Conservation (phyloP, 768 basidiomycete genomes). For the Boletus eberwhitei region DNA sequence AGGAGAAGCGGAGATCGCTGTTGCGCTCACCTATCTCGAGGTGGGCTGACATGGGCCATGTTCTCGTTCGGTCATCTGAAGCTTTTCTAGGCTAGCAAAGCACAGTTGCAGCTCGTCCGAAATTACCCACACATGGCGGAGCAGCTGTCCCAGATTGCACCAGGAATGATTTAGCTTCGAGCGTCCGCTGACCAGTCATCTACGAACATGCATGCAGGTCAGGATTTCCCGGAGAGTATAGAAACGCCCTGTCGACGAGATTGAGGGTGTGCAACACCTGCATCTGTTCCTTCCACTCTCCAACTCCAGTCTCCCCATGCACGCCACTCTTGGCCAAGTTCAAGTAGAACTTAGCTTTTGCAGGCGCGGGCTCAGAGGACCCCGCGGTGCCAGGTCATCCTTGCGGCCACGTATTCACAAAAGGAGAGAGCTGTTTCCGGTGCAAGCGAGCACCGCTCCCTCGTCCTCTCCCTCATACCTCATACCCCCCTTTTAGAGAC, state of each 20-base stretch:
- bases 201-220: conserved; percentile 8
- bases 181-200: neutral
- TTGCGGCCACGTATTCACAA: conserved; percentile 84
- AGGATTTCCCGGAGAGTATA: conserved; percentile 14
- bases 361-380: conserved; percentile 57
- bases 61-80: neutral
- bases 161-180: conserved; percentile 32
- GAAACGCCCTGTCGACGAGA: conserved; percentile 6
- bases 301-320: conserved; percentile 57
- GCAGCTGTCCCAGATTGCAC: conserved; percentile 53
- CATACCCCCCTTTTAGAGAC: conserved; percentile 52
- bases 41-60: conserved; percentile 39
- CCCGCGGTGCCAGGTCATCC: conserved; percentile 63
- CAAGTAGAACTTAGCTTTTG: conserved; percentile 57
- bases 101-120: conserved; percentile 80
- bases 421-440: conserved; percentile 88
- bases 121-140: conserved; percentile 83
- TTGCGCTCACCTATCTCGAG: conserved; percentile 74
- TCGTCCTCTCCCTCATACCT: conserved; percentile 3
- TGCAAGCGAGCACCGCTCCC: conserved; percentile 69
- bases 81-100: conserved; percentile 62
- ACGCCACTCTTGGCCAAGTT: conserved; percentile 64
- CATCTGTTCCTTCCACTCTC: conserved; percentile 69
- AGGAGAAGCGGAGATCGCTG: conserved; percentile 84
- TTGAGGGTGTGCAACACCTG: neutral